These are phyloP conservation scores for Claviceps pusilla DNA, from an alignment of 2,329 filamentous ascomycete genomes.

Conservation along the genomic window DNA sequence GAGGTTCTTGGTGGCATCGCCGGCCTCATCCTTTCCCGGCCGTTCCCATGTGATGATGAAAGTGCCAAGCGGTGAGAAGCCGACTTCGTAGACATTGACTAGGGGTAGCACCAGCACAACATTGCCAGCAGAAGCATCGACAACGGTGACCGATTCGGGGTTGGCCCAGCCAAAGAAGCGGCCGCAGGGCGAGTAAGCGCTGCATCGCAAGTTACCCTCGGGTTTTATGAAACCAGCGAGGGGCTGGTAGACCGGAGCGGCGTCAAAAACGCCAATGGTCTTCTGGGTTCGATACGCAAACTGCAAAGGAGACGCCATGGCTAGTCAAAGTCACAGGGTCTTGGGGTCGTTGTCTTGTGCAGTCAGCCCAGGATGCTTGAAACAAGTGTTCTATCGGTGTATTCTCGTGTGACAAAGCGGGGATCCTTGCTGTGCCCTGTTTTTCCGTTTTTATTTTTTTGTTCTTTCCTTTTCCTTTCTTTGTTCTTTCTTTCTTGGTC, in stretches of 20 bases:
- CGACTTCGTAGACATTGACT: slow-evolving; percentile 80
- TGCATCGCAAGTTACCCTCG: slow-evolving; percentile 88
- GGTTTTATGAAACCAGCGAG: slow-evolving; percentile 74
- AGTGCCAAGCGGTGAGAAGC: slow-evolving; percentile 82
- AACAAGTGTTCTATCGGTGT: neutral
- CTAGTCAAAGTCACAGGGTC: slow-evolving; percentile 73
- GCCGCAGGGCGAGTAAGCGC: slow-evolving; percentile 87
- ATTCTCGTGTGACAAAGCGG: neutral
- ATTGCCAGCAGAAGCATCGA: slow-evolving; percentile 65
- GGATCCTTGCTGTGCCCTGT: neutral
- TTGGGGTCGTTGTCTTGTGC: slow-evolving; percentile 11
- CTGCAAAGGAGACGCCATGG: slow-evolving; percentile 87
- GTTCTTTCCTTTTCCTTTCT: no score
- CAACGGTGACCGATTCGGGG: slow-evolving; percentile 68
- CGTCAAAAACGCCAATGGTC: slow-evolving; percentile 86
- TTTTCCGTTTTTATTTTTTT: neutral
- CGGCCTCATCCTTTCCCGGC: slow-evolving; percentile 78
- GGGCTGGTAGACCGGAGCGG: slow-evolving; percentile 72
- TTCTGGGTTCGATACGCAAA: slow-evolving; percentile 96
- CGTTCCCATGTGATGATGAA: slow-evolving; percentile 97
- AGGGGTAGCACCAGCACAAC: slow-evolving; percentile 61
- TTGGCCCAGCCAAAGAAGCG: slow-evolving; percentile 93
- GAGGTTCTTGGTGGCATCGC: slow-evolving; percentile 87
- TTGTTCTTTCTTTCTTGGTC: neutral
- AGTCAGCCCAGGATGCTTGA: slow-evolving; percentile 10